Conservation (phyloP, 352 stramenopile species). For the Globisporangium nagaii region DNA sequence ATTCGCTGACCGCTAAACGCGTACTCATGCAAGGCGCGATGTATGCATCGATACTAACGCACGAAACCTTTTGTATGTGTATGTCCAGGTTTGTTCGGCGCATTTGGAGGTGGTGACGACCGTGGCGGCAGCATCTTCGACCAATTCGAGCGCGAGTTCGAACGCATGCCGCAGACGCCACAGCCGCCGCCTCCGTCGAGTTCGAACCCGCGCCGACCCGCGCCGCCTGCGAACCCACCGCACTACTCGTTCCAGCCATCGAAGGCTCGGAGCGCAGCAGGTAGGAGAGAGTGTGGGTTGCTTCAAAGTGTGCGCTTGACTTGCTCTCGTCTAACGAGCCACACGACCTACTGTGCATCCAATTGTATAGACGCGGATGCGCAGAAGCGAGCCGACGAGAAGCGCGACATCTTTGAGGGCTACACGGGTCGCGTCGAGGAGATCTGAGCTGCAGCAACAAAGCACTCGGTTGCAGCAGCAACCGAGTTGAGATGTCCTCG, state of each 20-base stretch:
- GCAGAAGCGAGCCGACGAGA: conserved; percentile 32
- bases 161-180: conserved; percentile 39
- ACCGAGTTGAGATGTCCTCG: no score
- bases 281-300: conserved; percentile 19
- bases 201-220: conserved; percentile 31
- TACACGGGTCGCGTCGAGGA: conserved; percentile 67
- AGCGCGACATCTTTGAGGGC: conserved; percentile 65
- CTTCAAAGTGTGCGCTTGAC: no score
- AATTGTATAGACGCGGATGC: conserved; percentile 10
- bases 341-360: no score
- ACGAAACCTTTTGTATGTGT: no score
- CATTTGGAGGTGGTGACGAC: conserved; percentile 18
- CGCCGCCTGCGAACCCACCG: conserved; percentile 45
- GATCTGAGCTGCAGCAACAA: conserved; percentile 31
- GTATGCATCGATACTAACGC: no score
- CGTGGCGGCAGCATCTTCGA: conserved; percentile 41
- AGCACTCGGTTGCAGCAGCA: no score
- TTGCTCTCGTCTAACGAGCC: no score
- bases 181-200: no score
- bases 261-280: conserved; percentile 20
- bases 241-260: conserved; percentile 77
- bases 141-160: conserved; percentile 59
- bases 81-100: conserved; percentile 62
- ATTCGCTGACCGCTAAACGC: background rate
- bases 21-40: no score